A percentile compares a stretch with the other conserved stretches of the same genome.
phyloP scores from a whole-genome alignment of 768 basidiomycete species.

The Mycena latifolia region DNA sequence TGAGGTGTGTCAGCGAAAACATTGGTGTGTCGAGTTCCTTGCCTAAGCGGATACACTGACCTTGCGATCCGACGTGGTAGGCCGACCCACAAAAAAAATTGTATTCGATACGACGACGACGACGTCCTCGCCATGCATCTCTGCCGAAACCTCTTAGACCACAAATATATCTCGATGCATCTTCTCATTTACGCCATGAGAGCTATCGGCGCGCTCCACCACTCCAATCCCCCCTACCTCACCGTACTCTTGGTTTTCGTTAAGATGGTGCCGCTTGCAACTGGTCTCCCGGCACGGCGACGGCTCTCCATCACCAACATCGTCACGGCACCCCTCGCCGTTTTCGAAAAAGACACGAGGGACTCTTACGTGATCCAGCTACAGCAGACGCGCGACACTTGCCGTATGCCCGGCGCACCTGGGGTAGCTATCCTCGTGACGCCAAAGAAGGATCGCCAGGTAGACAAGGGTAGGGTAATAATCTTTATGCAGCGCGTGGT shows the following conservation, averaged over 20 bases:
- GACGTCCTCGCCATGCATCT: constrained; percentile 4
- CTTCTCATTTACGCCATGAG: constrained; percentile 9
- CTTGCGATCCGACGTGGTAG: neutral
- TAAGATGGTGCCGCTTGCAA: constrained; percentile 7
- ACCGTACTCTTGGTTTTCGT: constrained; percentile 8
- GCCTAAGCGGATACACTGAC: neutral
- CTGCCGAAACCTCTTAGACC: constrained; percentile 7
- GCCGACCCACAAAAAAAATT: constrained; percentile 8
- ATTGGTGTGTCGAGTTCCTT: constrained; percentile 1
- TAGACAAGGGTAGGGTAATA: neutral
- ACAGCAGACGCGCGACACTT: neutral
- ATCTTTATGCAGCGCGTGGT: constrained; percentile 13
- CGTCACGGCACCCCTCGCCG: constrained; percentile 15
- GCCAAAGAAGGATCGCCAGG: neutral
- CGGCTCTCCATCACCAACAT: constrained; percentile 11
- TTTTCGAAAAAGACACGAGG: neutral
- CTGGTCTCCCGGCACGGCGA: neutral
- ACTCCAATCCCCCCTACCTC: constrained; percentile 14
- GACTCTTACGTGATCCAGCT: constrained; percentile 2
- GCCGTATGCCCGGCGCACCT: constrained; percentile 5
- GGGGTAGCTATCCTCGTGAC: constrained; percentile 5
- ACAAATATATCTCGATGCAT: constrained; percentile 6
- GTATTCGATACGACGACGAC: constrained; percentile 10
- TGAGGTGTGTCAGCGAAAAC: constrained; percentile 12
- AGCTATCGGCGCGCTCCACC: constrained; percentile 22